phyloP scores from a whole-genome alignment of 2,329 filamentous ascomycete species.

The Colletotrichum sp. region DNA sequence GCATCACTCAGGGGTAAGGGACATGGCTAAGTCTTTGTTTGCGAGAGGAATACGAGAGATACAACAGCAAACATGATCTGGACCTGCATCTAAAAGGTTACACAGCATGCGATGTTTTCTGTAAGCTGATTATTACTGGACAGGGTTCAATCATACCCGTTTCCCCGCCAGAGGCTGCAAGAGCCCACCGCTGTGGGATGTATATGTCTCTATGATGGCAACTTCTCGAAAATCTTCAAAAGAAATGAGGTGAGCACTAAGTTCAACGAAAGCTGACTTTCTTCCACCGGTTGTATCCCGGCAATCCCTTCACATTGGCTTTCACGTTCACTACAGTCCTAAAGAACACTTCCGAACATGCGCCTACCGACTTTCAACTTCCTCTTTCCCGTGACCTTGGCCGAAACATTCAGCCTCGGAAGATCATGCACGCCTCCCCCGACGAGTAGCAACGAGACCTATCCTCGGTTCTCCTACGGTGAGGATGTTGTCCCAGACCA shows the following conservation, averaged over 20 bases:
- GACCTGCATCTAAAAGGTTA: background rate
- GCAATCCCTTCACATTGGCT: accelerated
- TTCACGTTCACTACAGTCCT: accelerated
- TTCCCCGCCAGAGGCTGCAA: accelerated
- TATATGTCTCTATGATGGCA: too few species aligned
- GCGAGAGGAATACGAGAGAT: background rate
- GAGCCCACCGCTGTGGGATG: too few species aligned
- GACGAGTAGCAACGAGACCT: background rate
- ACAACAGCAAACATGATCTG: background rate
- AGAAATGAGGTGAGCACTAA: accelerated
- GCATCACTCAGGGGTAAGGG: too few species aligned
- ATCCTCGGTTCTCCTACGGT: background rate
- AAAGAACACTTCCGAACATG: accelerated
- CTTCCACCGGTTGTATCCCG: accelerated
- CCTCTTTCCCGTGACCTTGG: background rate
- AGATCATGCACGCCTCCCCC: background rate
- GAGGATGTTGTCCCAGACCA: background rate
- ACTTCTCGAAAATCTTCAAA: accelerated
- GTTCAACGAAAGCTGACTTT: accelerated
- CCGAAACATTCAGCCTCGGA: background rate
- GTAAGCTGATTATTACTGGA: background rate
- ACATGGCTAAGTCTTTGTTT: accelerated
- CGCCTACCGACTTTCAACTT: background rate
- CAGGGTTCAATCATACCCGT: background rate
- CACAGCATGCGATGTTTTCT: background rate